Base-by-base conservation (phyloP, 805 yeast genomes). In the Starmerella lactis-condensi region DNA sequence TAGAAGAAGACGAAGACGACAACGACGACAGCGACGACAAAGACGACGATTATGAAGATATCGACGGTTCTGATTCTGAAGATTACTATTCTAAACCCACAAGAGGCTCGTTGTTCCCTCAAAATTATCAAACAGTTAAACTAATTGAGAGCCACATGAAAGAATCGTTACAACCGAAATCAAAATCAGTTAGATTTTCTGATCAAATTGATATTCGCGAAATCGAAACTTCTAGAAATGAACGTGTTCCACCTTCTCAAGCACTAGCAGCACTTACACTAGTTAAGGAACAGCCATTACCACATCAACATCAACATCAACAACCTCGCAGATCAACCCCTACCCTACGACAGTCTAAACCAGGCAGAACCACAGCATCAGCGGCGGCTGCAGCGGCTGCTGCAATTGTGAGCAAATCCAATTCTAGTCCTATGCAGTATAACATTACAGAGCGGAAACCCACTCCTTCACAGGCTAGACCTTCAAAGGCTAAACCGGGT, bases 1-100 rank as follows among this genome's bases (percentile, higher is more conserved):
- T 82, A 41, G 69, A 75, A 70, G 54, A 56, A 72, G 47, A 39
- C 5, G 67, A 62, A 30, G 52, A 43, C 5, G 50, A 42, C 2
- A 46, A 37, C 2, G 46, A 45, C 13, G 44, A 43, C 17, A 25
- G 35, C 19, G 22, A 22, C 18, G 29, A 31, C 7, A 17, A 37
- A 11, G 32, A 28, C 42, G 69, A n/a, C n/a, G n/a, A n/a, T n/a
- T n/a, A n/a, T n/a, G n/a, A n/a, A n/a, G n/a, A n/a, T n/a, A n/a
- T n/a, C n/a, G n/a, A 21, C 5, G 27, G 6, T n/a, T n/a, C n/a
- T n/a, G n/a, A n/a, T n/a, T n/a, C n/a, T n/a, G n/a, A n/a, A n/a
- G n/a, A n/a, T 24, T 48, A 29, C 30, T 58, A 56, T 9, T 38
- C 58, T 3, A n/a, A n/a, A n/a, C n/a, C 43, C 54, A n/a, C n/a